Evolutionary conservation across 2,329 filamentous ascomycete species (phyloP).

Genomic region (Colletotrichum viniferum): DNA sequence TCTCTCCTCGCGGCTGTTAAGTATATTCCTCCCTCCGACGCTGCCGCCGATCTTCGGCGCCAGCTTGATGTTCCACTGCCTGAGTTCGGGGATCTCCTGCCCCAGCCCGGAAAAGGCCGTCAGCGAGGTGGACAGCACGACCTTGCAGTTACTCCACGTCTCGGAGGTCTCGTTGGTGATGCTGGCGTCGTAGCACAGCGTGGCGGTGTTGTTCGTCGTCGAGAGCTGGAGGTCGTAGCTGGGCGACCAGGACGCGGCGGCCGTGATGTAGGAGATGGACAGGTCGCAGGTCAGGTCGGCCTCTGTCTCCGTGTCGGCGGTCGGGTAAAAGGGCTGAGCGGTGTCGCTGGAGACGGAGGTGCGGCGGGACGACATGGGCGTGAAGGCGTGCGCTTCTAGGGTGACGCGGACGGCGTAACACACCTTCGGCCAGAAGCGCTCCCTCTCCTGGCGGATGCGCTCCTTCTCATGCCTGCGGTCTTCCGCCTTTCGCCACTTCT

Average conservation of each 20-base stretch:
- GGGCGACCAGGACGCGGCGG: constrained; percentile 62
- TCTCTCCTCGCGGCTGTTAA: constrained; percentile 44
- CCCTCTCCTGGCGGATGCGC: constrained; percentile 46
- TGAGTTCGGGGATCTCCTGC: constrained; percentile 58
- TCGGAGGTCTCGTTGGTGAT: constrained; percentile 68
- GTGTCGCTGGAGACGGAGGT: constrained; percentile 58
- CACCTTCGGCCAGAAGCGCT: constrained; percentile 54
- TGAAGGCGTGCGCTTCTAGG: constrained; percentile 49
- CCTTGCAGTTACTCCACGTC: constrained; percentile 64
- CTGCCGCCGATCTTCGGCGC: constrained; percentile 28
- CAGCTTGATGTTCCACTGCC: constrained; percentile 62
- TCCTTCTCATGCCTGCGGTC: constrained; percentile 45
- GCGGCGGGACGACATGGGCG: constrained; percentile 51
- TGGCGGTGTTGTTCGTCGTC: constrained; percentile 55
- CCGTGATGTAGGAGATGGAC: constrained; percentile 63
- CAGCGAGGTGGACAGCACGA: constrained; percentile 68
- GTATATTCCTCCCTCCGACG: constrained; percentile 27
- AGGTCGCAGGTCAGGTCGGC: constrained; percentile 44
- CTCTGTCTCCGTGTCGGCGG: constrained; percentile 28
- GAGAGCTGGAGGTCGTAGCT: constrained; percentile 67
- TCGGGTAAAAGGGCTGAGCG: constrained; percentile 46
- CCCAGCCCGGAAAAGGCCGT: constrained; percentile 60
- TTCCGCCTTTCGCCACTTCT: constrained; percentile 34
- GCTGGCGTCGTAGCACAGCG: constrained; percentile 65
- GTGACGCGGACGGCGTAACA: constrained; percentile 55